These are phyloP conservation scores for Musa itinerans DNA, from an alignment of 176 grass and related monocot genomes.

Conservation along the genomic window DNA sequence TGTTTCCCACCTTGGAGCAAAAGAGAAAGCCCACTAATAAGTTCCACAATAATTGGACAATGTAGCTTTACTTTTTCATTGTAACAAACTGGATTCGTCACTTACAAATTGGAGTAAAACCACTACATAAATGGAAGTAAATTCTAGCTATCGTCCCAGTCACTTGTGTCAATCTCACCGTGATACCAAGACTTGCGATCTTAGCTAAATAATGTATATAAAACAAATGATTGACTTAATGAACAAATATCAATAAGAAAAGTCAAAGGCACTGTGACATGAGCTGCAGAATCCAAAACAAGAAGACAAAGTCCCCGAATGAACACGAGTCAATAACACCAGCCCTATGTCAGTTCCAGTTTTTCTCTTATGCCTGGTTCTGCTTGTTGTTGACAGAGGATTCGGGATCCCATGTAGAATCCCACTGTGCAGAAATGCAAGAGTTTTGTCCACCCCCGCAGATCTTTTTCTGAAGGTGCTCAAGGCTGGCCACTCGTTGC, in stretches of 20 bases:
- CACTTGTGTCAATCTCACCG: neutral
- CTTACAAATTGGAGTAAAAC: no score
- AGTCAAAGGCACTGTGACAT: neutral
- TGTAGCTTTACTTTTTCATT: no score
- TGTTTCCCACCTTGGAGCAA: no score
- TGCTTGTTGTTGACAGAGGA: conserved; percentile 4
- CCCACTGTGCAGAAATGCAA: conserved; percentile 3
- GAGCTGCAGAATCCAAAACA: neutral
- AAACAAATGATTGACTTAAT: neutral
- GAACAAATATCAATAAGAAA: neutral
- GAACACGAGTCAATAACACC: neutral
- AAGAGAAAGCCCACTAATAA: no score
- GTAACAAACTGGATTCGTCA: no score
- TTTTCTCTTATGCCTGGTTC: neutral
- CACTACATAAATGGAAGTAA: no score
- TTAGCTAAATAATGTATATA: neutral
- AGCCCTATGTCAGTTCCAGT: neutral
- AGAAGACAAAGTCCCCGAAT: neutral
- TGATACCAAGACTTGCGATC: neutral
- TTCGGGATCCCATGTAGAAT: conserved; percentile 22
- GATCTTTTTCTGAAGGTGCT: conserved; percentile 62
- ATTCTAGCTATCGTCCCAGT: no score
- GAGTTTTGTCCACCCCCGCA: conserved; percentile 12
- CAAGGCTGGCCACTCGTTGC: conserved; percentile 47
- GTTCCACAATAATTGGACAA: no score